phyloP scores from a whole-genome alignment of 169 alveolate genomes.

The Plasmodium gaboni region DNA sequence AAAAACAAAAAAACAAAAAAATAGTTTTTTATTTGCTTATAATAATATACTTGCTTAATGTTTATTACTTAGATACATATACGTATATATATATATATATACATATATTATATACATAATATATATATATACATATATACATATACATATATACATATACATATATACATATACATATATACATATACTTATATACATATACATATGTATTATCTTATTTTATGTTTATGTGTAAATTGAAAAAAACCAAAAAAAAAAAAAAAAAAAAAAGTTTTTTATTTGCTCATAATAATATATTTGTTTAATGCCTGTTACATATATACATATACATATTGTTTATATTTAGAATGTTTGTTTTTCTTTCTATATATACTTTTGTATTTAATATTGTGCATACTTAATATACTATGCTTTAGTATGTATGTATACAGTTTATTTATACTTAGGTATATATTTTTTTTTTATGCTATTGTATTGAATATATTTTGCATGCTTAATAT shows the following conservation, averaged over 20 bases:
- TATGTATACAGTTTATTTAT: no score
- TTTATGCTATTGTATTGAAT: no score
- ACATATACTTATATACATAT: slow-evolving; percentile 2
- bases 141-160: slow-evolving; percentile 1
- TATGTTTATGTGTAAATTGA: not conserved
- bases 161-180: not conserved
- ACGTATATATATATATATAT: no score
- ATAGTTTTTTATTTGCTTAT: no score
- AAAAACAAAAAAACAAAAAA: no score
- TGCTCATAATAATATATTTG: not conserved
- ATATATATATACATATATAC: slow-evolving; percentile 5
- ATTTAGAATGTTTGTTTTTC: not conserved
- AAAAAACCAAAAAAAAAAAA: not conserved
- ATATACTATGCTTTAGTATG: no score
- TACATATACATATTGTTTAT: not conserved
- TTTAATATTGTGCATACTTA: no score
- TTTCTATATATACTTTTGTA: not conserved
- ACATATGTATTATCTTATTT: not conserved
- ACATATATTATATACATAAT: no score
- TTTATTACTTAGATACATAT: no score
- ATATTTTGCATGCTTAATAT: no score
- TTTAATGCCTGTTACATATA: not conserved
- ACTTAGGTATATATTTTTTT: no score
- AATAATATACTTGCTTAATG: no score
- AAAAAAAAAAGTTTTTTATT: not conserved